Base-by-base conservation (phyloP, 352 stramenopile genomes). In the Pythium sukuiense region DNA sequence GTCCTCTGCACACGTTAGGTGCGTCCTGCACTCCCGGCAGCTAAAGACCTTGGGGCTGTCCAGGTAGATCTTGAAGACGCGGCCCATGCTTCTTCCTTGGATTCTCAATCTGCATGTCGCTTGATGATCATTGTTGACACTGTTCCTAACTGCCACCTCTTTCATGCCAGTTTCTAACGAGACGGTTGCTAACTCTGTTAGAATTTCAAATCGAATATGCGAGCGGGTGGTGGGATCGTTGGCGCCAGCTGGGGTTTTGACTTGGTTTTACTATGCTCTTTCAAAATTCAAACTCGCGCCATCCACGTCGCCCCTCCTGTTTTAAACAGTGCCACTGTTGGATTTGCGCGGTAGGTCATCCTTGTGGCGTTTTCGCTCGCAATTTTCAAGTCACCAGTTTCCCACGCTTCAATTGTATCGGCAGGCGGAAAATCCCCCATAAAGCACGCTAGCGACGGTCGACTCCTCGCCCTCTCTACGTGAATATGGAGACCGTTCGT, bases 1-100 rank as follows among this genome's bases (percentile, higher is more conserved):
- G 63, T 98, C 92, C 69, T 98, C 93, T 55, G 89, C 83, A 71
- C 78, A 90, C 8, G 93, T 93, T 33, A 98, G 76, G 66, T 98
- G 93, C 39, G 95, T 95, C 54, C 81, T 78, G 74, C 95, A 98
- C 35, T 97, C 80, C 61, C 76, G 83, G 74, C 95, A 98, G 55
- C 86, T 82, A 63, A 98, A 98, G 20, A 98, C 70, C 58, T 94
- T 83, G 56, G 84, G 70, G 61, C 91, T 93, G 63, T 98, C 91
- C 49, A 98, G 76, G 67, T 96, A 98, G 43, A 94, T 80, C 81
- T 97, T 89, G 67, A 93, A 93, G 63, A 92, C 83, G n/a, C 76
- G 80, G 37, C 85, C 83, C 85, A 93, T 93, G 16, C 4, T 58
- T 48, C 39, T 30, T 11, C 16, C 27, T 33, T 37, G 2, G 59